Conservation (phyloP, 2,329 filamentous ascomycete species). For the Parastagonospora avenae region DNA sequence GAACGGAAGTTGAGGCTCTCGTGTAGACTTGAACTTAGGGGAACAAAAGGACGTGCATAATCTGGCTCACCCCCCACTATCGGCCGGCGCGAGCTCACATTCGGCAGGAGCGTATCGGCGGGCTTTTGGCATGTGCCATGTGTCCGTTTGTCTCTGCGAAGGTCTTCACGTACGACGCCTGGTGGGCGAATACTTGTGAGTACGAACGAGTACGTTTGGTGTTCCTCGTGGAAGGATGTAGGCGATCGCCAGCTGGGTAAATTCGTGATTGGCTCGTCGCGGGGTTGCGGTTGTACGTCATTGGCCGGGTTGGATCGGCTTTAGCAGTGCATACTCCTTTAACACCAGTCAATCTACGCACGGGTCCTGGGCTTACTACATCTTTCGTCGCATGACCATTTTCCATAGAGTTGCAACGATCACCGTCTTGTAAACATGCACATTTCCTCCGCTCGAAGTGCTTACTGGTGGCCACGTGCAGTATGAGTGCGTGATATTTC, state of each 20-base stretch:
- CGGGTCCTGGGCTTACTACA: too few species aligned
- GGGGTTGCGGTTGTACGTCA: background rate
- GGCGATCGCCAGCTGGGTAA: background rate
- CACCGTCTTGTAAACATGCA: too few species aligned
- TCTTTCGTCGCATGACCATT: too few species aligned
- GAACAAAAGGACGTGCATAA: slow-evolving; percentile 32
- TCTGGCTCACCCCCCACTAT: slow-evolving; percentile 37
- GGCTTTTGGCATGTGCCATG: background rate
- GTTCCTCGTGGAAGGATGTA: background rate
- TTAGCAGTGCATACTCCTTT: background rate
- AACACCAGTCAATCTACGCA: background rate
- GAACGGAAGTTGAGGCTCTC: slow-evolving; percentile 28
- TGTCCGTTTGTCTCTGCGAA: background rate
- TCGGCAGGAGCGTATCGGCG: slow-evolving; percentile 19
- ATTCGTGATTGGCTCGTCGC: slow-evolving; percentile 2
- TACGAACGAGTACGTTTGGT: background rate
- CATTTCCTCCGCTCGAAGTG: too few species aligned
- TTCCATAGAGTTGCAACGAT: too few species aligned
- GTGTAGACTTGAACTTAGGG: slow-evolving; percentile 38
- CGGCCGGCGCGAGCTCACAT: slow-evolving; percentile 24
- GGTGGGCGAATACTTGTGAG: background rate
- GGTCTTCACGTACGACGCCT: background rate
- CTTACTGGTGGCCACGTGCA: too few species aligned
- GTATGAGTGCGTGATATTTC: too few species aligned
- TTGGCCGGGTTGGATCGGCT: slow-evolving; percentile 7